Percentiles rank a stretch among this genome's conserved stretches.
These are phyloP conservation scores for Leucosporidium yakuticum DNA, from an alignment of 768 basidiomycete genomes.

Conservation along the genomic window DNA sequence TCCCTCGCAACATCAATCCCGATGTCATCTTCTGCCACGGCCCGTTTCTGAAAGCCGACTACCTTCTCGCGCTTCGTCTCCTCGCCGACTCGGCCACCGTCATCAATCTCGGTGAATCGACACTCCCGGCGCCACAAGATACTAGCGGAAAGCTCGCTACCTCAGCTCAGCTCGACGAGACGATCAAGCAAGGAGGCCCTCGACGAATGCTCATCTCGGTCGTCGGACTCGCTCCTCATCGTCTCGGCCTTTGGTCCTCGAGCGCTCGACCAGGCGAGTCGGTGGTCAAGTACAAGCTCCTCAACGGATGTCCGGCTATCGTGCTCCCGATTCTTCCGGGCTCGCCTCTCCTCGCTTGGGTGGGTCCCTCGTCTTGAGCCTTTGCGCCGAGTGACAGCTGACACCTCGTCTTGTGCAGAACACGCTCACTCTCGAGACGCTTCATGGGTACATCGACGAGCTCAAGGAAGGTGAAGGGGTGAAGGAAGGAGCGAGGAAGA, in stretches of 20 bases:
- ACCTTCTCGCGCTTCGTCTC: slow-evolving; percentile 55
- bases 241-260: slow-evolving; percentile 54
- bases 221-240: slow-evolving; percentile 59
- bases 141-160: background rate
- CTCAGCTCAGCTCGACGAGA: too few species aligned
- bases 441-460: background rate
- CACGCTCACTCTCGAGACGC: background rate
- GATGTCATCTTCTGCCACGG: slow-evolving; percentile 59
- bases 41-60: slow-evolving; percentile 62
- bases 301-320: slow-evolving; percentile 59
- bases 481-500: too few species aligned
- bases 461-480: background rate
- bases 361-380: slow-evolving; percentile 45
- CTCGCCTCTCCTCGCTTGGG: slow-evolving; percentile 62
- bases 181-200: slow-evolving; percentile 38
- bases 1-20: slow-evolving; percentile 59
- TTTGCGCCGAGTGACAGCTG: background rate
- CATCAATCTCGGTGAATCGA: slow-evolving; percentile 49
- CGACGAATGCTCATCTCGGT: slow-evolving; percentile 57
- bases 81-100: slow-evolving; percentile 55
- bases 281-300: slow-evolving; percentile 57
- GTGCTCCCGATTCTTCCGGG: slow-evolving; percentile 58
- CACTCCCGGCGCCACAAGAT: background rate
- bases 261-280: slow-evolving; percentile 58
- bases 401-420: background rate